Evolutionary conservation across 306 rosid genomes (phyloP).

Genomic region (Corylus americana): DNA sequence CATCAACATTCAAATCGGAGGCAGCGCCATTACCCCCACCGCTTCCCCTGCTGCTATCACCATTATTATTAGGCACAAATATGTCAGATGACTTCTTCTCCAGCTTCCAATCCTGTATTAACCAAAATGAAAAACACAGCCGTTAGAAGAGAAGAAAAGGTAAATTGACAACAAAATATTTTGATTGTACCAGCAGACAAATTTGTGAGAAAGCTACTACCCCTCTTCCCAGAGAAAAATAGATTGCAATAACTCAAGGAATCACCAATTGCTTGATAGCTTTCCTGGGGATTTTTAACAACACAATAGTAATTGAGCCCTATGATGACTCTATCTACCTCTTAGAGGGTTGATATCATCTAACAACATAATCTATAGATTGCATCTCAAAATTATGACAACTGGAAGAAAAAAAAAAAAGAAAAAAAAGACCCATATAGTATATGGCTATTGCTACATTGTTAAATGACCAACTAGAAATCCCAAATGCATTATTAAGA

Average conservation of each 20-base stretch:
- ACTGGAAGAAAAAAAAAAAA: background rate
- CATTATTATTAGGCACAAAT: conserved; percentile 39
- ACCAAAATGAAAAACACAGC: conserved; percentile 6
- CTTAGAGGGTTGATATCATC: background rate
- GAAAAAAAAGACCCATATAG: background rate
- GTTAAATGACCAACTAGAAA: background rate
- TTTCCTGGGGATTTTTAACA: background rate
- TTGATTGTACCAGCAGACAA: background rate
- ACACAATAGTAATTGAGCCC: background rate
- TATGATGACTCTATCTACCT: background rate
- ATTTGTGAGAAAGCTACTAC: background rate
- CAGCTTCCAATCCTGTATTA: conserved; percentile 80
- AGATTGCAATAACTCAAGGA: background rate
- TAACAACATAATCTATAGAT: background rate
- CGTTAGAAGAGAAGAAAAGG: background rate
- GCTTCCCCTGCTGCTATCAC: conserved; percentile 31
- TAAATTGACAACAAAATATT: background rate
- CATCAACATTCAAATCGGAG: conserved; percentile 48
- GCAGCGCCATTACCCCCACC: conserved; percentile 47
- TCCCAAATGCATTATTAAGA: background rate
- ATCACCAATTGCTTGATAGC: background rate
- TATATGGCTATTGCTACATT: background rate
- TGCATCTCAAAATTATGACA: background rate
- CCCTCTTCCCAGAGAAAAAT: no score
- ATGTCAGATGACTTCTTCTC: conserved; percentile 84